phyloP scores from a whole-genome alignment of 2,329 filamentous ascomycete species.

The Pseudodiploospora longispora region DNA sequence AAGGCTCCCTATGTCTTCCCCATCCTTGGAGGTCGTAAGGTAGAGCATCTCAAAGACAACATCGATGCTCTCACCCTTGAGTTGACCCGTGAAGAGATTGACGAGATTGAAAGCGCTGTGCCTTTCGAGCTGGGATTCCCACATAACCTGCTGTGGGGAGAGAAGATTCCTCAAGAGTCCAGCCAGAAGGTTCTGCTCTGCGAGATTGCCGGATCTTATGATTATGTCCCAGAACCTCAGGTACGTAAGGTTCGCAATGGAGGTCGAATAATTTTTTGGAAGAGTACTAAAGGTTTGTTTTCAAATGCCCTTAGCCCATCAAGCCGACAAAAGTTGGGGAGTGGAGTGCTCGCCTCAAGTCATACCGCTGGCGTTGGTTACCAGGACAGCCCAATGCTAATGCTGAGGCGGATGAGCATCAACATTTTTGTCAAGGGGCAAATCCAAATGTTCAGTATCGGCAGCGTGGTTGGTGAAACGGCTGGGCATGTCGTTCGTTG shows the following conservation, averaged over 20 bases:
- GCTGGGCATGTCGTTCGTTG: too few relatives aligned
- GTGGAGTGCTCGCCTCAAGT: slow-evolving; percentile 29
- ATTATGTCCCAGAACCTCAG: slow-evolving; percentile 39
- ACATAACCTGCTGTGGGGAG: slow-evolving; percentile 45
- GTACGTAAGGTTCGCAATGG: slow-evolving; percentile 14
- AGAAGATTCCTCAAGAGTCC: slow-evolving; percentile 24
- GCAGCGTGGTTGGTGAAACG: too few relatives aligned
- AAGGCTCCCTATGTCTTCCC: slow-evolving; percentile 68
- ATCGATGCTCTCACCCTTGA: slow-evolving; percentile 57
- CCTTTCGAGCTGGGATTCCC: slow-evolving; percentile 63
- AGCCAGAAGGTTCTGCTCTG: slow-evolving; percentile 36
- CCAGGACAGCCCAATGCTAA: slow-evolving; percentile 8
- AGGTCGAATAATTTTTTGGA: background rate
- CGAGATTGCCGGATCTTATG: slow-evolving; percentile 38
- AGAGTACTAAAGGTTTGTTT: background rate
- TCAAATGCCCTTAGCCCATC: slow-evolving; percentile 29
- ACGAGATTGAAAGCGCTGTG: slow-evolving; percentile 54
- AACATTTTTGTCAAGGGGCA: background rate
- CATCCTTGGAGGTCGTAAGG: slow-evolving; percentile 60
- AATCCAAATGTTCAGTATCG: too few relatives aligned
- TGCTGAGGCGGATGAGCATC: slow-evolving; percentile 5
- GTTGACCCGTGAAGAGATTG: slow-evolving; percentile 53
- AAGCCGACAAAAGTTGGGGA: slow-evolving; percentile 30
- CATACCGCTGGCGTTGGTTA: slow-evolving; percentile 25
- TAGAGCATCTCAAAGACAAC: slow-evolving; percentile 62